Conservation (phyloP, 768 basidiomycete genomes). For the Termitomyces sp. region DNA sequence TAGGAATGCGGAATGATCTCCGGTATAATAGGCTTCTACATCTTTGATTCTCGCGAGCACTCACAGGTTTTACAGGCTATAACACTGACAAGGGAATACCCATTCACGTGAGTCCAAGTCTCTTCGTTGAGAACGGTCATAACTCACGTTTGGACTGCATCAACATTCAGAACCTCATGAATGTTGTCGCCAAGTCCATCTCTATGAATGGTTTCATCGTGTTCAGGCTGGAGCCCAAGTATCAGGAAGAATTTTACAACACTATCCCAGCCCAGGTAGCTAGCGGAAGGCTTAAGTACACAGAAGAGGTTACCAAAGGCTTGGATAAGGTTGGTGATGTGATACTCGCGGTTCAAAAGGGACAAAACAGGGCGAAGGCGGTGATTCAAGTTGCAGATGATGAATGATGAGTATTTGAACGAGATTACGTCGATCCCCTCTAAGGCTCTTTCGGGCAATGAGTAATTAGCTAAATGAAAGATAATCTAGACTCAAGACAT, state of each 20-base stretch:
- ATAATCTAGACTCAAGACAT: no score
- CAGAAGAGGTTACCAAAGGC: slow-evolving; percentile 41
- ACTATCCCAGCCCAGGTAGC: slow-evolving; percentile 36
- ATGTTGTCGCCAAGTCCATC: slow-evolving; percentile 37
- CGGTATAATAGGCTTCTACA: slow-evolving; percentile 7
- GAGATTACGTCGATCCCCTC: no score
- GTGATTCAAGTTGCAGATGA: slow-evolving; percentile 24
- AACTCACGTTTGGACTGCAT: background rate
- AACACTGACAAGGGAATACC: slow-evolving; percentile 23
- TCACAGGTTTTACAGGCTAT: slow-evolving; percentile 18
- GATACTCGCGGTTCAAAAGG: slow-evolving; percentile 27
- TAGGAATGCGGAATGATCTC: slow-evolving; percentile 39
- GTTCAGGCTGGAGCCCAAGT: slow-evolving; percentile 25
- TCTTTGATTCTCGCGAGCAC: background rate
- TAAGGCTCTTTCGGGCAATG: no score
- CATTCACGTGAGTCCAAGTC: slow-evolving; percentile 20
- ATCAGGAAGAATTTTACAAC: slow-evolving; percentile 35
- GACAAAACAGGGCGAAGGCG: slow-evolving; percentile 23
- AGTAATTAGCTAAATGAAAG: no score
- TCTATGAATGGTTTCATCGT: slow-evolving; percentile 36
- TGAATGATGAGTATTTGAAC: no score
- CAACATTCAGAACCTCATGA: slow-evolving; percentile 30
- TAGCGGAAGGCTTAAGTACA: slow-evolving; percentile 41
- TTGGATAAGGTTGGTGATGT: slow-evolving; percentile 35
- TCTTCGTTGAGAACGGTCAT: background rate